phyloP scores from a whole-genome alignment of 306 rosid genomes.

The Vachellia collinsii region DNA sequence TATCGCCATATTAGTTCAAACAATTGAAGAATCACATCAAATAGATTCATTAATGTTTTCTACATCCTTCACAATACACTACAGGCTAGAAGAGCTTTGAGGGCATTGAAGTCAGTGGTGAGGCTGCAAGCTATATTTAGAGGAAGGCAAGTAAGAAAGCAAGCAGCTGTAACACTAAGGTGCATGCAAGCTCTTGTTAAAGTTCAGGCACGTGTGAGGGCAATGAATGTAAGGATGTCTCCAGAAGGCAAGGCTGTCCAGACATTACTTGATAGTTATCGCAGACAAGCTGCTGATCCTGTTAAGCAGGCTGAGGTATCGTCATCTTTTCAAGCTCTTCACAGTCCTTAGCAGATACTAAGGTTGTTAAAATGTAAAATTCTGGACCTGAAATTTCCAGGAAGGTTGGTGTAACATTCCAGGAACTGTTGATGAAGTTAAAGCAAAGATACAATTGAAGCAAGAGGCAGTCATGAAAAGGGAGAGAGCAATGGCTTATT shows the following conservation, averaged over 20 bases:
- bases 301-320: constrained; percentile 59
- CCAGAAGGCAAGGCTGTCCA: not conserved
- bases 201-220: constrained; percentile 74
- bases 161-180: constrained; percentile 84
- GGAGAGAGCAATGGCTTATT: constrained; percentile 82
- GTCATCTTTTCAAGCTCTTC: too few species aligned
- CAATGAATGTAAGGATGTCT: constrained; percentile 54
- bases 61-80: not conserved
- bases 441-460: constrained; percentile 66
- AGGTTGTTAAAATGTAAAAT: not conserved
- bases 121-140: constrained; percentile 84
- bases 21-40: not conserved
- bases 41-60: too few species aligned
- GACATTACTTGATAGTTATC: too few species aligned
- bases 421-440: constrained; percentile 71
- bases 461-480: constrained; percentile 79
- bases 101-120: constrained; percentile 83
- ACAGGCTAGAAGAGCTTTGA: constrained; percentile 81
- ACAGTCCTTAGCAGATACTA: too few species aligned
- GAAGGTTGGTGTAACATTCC: constrained; percentile 77
- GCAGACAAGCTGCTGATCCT: constrained; percentile 39
- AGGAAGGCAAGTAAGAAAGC: constrained; percentile 76
- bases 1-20: too few species aligned
- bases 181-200: constrained; percentile 96
- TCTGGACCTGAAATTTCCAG: constrained; percentile 30